Evolutionary conservation across 2,329 filamentous ascomycete genomes (phyloP), one percentile per base, ranked within the genome.

Genomic region (Aspergillus fructus): DNA sequence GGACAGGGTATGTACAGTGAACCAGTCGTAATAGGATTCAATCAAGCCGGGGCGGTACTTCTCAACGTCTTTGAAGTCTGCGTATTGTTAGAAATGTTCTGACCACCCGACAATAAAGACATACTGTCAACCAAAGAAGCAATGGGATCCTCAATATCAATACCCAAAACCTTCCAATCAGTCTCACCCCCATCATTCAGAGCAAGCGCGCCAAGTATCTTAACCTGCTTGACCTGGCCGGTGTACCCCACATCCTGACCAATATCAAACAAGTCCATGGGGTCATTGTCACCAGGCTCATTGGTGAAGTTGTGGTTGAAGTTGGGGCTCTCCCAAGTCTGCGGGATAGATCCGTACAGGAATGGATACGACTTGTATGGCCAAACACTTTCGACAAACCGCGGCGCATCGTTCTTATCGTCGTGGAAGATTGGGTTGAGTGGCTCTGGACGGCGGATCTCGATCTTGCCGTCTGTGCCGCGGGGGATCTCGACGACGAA

Each of bases 401-500:
- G 41, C 7, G 51, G 51, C 2, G 13, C 13, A 8, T 33, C 51
- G 15, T 53, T 9, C 30, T 21, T 21, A 11, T 39, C 51, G 51
- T 53, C 51, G n/a, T 53, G 51, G 21, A 46, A 46, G 33, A 53
- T 53, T 2, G 51, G 51, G 11, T 53, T 53, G 3, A 40, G 42
- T 1, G 41, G 51, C 13, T 53, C 51, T 4, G 34, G 21, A 12
- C 51, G 42, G 2, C 33, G 19, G 42, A 53, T 47, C 11, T 53
- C 51, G 42, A 53, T 53, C 19, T 53, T 53, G 30, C 42, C 42
- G 42, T 53, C 42, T 12, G 15, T 19, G 15, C 33, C 21, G 30
- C 51, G 51, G 0, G 51, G 51, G 42, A 53, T 53, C 33, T 53
- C 51, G n/a, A 53, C 51, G 33, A 53, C 40, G 17, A 53, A 53